Conservation (phyloP, 1,284 basidiomycete genomes). For the Microbotryum intermedium region DNA sequence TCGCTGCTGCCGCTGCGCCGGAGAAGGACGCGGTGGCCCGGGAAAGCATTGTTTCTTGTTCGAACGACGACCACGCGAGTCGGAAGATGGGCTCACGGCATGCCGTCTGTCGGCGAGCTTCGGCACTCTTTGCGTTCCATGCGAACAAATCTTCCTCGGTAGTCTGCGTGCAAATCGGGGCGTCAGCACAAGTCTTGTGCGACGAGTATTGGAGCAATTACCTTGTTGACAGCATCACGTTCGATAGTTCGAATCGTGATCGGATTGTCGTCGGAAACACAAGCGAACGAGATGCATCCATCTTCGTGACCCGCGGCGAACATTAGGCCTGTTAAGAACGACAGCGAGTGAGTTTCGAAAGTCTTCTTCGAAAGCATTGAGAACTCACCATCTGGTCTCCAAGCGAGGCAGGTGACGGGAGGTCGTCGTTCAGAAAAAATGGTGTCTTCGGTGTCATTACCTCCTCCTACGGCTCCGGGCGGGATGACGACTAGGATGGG, state of each 20-base stretch:
- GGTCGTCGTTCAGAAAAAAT: constrained; percentile 63
- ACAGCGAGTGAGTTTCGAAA: background rate
- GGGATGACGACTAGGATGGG: constrained; percentile 47
- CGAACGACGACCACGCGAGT: constrained; percentile 70
- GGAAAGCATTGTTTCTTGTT: constrained; percentile 44
- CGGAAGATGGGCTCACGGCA: constrained; percentile 76
- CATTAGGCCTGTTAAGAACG: constrained; percentile 32
- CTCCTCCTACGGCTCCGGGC: constrained; percentile 70
- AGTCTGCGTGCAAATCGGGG: constrained; percentile 6
- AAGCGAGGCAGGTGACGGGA: constrained; percentile 60
- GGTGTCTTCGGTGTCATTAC: constrained; percentile 50
- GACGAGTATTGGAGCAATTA: constrained; percentile 41
- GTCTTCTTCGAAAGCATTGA: background rate
- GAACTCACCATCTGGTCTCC: constrained; percentile 49
- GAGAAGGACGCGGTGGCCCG: constrained; percentile 9
- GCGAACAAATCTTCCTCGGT: constrained; percentile 29
- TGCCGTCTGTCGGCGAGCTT: constrained; percentile 21
- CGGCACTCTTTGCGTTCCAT: constrained; percentile 13
- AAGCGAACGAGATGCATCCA: constrained; percentile 80
- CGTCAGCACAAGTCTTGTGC: constrained; percentile 38
- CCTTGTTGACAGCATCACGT: constrained; percentile 43
- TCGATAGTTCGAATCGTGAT: constrained; percentile 65
- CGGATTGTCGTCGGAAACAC: constrained; percentile 69
- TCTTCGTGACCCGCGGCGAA: constrained; percentile 71
- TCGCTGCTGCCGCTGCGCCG: constrained; percentile 37